phyloP scores from a whole-genome alignment of 257 asterid species.

The Solanum etuberosum region DNA sequence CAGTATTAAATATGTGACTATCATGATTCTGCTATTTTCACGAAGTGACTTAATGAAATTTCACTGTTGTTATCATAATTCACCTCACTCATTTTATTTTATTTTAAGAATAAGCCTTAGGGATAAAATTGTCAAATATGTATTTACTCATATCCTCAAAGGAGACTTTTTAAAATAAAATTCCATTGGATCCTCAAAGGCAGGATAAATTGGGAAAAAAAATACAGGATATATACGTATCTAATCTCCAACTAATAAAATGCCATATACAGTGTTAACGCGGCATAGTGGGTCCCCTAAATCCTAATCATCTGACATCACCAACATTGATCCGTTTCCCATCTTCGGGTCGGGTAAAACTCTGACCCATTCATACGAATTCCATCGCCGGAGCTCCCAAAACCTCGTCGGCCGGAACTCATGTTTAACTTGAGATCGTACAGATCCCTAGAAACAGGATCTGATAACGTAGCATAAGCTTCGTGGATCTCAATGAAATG shows the following conservation, averaged over 20 bases:
- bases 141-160: not conserved
- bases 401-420: constrained; percentile 1
- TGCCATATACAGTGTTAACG: not conserved
- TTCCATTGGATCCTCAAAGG: not conserved
- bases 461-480: constrained; percentile 72
- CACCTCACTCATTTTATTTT: not conserved
- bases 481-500: constrained; percentile 69
- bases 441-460: constrained; percentile 54
- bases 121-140: not conserved
- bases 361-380: constrained; percentile 20
- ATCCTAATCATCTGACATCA: constrained; percentile 9
- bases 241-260: not conserved
- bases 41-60: too few relatives aligned
- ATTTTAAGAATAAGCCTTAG: not conserved
- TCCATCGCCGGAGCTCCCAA: constrained; percentile 1
- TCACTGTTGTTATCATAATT: not conserved
- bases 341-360: constrained; percentile 50
- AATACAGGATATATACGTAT: not conserved
- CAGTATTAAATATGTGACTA: not conserved
- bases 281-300: not conserved
- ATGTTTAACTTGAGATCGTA: constrained; percentile 42
- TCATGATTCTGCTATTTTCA: fast-evolving
- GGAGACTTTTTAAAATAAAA: not conserved
- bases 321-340: constrained; percentile 99
- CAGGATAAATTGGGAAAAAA: not conserved